phyloP scores from a whole-genome alignment of 2,329 filamentous ascomycete genomes.

The Diaporthe vexans region DNA sequence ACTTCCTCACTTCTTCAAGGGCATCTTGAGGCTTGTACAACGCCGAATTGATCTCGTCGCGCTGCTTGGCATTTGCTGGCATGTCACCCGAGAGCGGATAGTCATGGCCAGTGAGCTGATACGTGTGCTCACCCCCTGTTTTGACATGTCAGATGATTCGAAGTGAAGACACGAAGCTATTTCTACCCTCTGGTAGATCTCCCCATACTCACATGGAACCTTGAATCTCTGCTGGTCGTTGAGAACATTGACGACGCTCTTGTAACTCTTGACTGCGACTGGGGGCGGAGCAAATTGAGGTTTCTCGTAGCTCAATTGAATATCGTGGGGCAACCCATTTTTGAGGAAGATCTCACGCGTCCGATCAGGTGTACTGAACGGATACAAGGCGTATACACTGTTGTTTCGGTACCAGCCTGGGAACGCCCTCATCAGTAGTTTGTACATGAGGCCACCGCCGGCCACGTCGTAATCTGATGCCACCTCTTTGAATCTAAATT shows the following conservation, averaged over 20 bases:
- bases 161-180: rapidly evolving
- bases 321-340: neutral
- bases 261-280: neutral
- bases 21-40: neutral
- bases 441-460: slow-evolving; percentile 5
- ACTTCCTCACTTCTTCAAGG: neutral
- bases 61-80: slow-evolving; percentile 11
- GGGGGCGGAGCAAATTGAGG: neutral
- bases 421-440: slow-evolving; percentile 6
- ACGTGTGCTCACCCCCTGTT: slow-evolving; percentile 1
- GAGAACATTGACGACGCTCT: neutral
- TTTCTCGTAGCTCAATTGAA: neutral
- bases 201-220: neutral
- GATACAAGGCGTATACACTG: slow-evolving; percentile 8
- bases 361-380: neutral
- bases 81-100: slow-evolving; percentile 7
- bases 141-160: neutral
- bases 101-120: neutral
- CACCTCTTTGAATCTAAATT: slow-evolving; percentile 3
- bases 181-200: rapidly evolving
- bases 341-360: neutral
- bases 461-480: slow-evolving; percentile 13
- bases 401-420: slow-evolving; percentile 17
- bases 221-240: neutral
- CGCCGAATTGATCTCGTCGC: neutral